Percentiles rank a stretch among this genome's conserved stretches.
phyloP scores from a whole-genome alignment of 768 basidiomycete species.

The Hypsizygus marmoreus region DNA sequence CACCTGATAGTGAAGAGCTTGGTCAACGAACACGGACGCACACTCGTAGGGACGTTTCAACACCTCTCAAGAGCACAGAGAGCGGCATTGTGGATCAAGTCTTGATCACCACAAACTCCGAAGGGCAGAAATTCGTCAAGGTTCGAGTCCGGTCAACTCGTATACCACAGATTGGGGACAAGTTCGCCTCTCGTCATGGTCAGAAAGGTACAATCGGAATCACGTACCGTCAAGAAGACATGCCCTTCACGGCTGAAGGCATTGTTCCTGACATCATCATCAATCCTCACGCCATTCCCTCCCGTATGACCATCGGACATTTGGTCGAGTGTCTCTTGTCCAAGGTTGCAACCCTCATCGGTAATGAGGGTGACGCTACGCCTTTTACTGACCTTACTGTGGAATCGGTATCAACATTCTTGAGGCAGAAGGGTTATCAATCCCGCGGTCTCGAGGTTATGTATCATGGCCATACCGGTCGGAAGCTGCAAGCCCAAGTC shows the following conservation, averaged over 20 bases:
- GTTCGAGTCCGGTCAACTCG: constrained; percentile 94
- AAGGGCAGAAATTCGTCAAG: constrained; percentile 98
- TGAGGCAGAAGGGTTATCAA: constrained; percentile 91
- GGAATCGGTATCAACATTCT: constrained; percentile 92
- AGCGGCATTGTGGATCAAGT: constrained; percentile 98
- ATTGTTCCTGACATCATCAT: constrained; percentile 97
- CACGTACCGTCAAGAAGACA: constrained; percentile 99
- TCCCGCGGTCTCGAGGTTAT: constrained; percentile 97
- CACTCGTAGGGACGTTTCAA: constrained; percentile 94
- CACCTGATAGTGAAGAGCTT: constrained; percentile 94
- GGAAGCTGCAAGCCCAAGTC: constrained; percentile 95
- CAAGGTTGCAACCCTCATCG: constrained; percentile 94
- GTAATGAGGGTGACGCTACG: constrained; percentile 97
- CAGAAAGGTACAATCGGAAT: constrained; percentile 99
- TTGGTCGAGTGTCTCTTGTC: constrained; percentile 97
- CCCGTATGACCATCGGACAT: constrained; percentile 99
- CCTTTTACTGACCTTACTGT: constrained; percentile 99
- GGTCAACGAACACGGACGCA: constrained; percentile 95
- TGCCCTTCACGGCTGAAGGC: constrained; percentile 98
- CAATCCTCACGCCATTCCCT: constrained; percentile 99
- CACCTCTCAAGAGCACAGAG: constrained; percentile 96
- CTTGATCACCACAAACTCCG: constrained; percentile 92
- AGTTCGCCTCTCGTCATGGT: constrained; percentile 98
- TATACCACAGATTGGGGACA: constrained; percentile 97
- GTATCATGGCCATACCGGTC: constrained; percentile 99